These are phyloP conservation scores for Hyaloscypha hepaticicola DNA, from an alignment of 495 filamentous ascomycete genomes.

Conservation along the genomic window DNA sequence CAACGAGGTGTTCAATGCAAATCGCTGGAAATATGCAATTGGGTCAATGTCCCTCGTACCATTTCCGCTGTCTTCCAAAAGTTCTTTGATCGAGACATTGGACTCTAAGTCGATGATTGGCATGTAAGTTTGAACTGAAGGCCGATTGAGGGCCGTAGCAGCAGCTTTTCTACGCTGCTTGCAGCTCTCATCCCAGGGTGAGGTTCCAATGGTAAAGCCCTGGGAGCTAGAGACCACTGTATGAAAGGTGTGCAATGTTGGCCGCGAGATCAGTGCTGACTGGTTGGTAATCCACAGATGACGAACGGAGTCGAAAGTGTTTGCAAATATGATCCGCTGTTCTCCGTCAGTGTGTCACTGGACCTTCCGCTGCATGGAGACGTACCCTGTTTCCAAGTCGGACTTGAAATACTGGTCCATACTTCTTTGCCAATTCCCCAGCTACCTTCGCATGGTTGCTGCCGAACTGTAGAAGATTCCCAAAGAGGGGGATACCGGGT, in stretches of 20 bases:
- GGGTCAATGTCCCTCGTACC: slow-evolving; percentile 64
- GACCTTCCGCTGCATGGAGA: not conserved
- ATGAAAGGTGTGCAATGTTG: slow-evolving; percentile 71
- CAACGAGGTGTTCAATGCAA: slow-evolving; percentile 63
- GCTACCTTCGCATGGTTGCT: slow-evolving; percentile 54
- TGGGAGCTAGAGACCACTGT: slow-evolving; percentile 66
- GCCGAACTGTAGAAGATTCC: slow-evolving; percentile 60
- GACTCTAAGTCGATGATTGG: slow-evolving; percentile 70
- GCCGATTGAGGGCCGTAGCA: slow-evolving; percentile 66
- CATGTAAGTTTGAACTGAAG: slow-evolving; percentile 67
- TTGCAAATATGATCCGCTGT: slow-evolving; percentile 66
- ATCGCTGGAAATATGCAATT: slow-evolving; percentile 64
- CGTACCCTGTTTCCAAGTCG: slow-evolving; percentile 62
- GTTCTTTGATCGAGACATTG: slow-evolving; percentile 62
- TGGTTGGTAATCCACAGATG: slow-evolving; percentile 72
- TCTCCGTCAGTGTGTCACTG: slow-evolving; percentile 3
- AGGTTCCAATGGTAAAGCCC: slow-evolving; percentile 72
- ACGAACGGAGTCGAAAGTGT: slow-evolving; percentile 65
- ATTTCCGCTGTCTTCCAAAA: slow-evolving; percentile 54
- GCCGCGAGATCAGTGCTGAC: slow-evolving; percentile 67
- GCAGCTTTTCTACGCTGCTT: slow-evolving; percentile 70
- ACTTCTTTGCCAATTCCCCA: slow-evolving; percentile 56
- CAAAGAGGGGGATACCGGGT: slow-evolving; percentile 62
- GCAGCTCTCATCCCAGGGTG: slow-evolving; percentile 72
- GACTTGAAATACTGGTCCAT: slow-evolving; percentile 66